Conservation (phyloP, 257 asterid genomes). For the Cinchona pubescens region DNA sequence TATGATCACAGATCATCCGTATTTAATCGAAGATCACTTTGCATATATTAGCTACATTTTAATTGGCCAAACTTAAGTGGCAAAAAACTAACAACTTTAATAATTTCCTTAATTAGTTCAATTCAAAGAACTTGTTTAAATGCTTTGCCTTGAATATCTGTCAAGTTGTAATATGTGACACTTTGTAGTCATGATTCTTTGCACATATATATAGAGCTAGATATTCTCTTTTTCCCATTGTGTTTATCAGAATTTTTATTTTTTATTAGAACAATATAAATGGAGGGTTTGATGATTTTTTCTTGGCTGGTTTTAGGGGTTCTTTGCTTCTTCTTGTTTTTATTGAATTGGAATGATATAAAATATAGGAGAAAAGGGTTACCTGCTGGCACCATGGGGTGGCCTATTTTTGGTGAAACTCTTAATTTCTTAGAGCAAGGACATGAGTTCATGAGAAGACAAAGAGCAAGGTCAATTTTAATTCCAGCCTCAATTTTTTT, state of each 20-base stretch:
- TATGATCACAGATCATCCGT: too few relatives aligned
- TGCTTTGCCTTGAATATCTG: too few relatives aligned
- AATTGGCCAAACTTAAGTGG: too few relatives aligned
- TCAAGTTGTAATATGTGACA: too few relatives aligned
- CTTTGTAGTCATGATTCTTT: too few relatives aligned
- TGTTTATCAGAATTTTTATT: background rate
- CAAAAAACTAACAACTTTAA: too few relatives aligned
- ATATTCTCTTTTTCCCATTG: background rate
- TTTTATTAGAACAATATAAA: background rate
- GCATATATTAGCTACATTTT: too few relatives aligned
- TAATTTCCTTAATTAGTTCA: too few relatives aligned
- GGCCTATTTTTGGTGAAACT: constrained; percentile 81
- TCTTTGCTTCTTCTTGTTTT: background rate
- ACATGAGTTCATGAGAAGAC: constrained; percentile 57
- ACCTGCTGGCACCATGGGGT: constrained; percentile 87
- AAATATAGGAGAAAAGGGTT: constrained; percentile 41
- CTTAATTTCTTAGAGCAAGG: constrained; percentile 53
- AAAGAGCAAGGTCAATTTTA: constrained; percentile 49
- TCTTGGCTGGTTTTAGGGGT: constrained; percentile 4
- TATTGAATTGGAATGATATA: constrained; percentile 59
- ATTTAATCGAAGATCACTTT: too few relatives aligned
- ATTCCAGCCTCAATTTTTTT: too few relatives aligned
- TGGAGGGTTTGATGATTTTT: constrained; percentile 11
- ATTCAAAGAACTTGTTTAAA: too few relatives aligned
- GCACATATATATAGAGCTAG: too few relatives aligned